These are phyloP conservation scores for Aspergillus clavatus DNA, from an alignment of 2,329 filamentous ascomycete species.

Conservation along the genomic window DNA sequence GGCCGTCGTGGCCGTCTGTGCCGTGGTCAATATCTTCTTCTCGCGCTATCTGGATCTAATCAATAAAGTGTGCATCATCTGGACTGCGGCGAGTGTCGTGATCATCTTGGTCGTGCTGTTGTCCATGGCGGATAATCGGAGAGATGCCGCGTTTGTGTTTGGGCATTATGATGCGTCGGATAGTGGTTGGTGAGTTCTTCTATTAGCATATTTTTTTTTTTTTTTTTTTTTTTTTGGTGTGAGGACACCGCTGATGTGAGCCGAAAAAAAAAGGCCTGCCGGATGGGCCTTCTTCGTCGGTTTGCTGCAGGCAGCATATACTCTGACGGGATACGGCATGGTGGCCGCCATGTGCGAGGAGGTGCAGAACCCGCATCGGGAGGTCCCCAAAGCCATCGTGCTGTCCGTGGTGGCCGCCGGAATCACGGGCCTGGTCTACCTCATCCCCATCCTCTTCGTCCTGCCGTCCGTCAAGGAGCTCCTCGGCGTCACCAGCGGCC, in stretches of 20 bases:
- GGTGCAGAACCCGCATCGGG: slow-evolving; percentile 62
- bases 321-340: slow-evolving; percentile 59
- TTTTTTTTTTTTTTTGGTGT: not conserved
- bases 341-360: slow-evolving; percentile 69
- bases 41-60: slow-evolving; percentile 61
- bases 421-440: slow-evolving; percentile 61
- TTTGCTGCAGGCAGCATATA: slow-evolving; percentile 57
- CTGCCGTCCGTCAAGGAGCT: slow-evolving; percentile 63
- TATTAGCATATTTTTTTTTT: not conserved
- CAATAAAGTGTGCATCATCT: slow-evolving; percentile 69
- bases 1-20: slow-evolving; percentile 64
- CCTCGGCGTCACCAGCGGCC: slow-evolving; percentile 62
- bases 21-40: slow-evolving; percentile 60
- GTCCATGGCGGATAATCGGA: slow-evolving; percentile 54
- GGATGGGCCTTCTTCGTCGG: slow-evolving; percentile 72
- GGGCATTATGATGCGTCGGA: slow-evolving; percentile 61
- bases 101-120: slow-evolving; percentile 64
- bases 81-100: slow-evolving; percentile 62
- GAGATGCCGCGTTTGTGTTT: slow-evolving; percentile 62
- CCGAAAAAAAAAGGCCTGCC: slow-evolving; percentile 52
- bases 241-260: too few species aligned
- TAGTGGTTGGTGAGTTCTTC: slow-evolving; percentile 53
- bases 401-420: slow-evolving; percentile 63
- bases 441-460: slow-evolving; percentile 72
- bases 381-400: slow-evolving; percentile 68